A percentile compares a stretch with the other conserved stretches of the same genome.
Evolutionary conservation across 2,329 filamentous ascomycete species (phyloP).

Genomic region (Colletotrichum cereale): DNA sequence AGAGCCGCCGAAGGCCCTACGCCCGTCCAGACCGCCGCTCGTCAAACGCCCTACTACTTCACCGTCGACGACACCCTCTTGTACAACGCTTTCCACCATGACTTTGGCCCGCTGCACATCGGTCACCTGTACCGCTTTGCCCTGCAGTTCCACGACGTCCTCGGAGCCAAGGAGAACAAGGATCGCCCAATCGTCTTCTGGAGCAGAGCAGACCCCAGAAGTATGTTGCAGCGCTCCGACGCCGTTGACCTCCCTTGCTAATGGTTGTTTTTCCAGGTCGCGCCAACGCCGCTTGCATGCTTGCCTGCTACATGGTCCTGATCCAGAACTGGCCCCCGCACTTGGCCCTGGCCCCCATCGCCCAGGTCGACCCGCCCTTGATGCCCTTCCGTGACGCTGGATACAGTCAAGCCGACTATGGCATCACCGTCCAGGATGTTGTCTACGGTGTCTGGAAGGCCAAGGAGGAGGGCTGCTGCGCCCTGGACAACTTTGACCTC

Average conservation of each 20-base stretch:
- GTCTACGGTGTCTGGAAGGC: slow-evolving; percentile 99
- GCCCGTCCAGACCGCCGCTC: slow-evolving; percentile 53
- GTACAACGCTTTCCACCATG: slow-evolving; percentile 98
- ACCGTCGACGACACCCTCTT: slow-evolving; percentile 91
- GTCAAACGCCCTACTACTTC: slow-evolving; percentile 86
- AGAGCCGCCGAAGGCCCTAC: slow-evolving; percentile 67
- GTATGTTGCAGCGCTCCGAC: slow-evolving; percentile 63
- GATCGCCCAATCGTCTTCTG: slow-evolving; percentile 94
- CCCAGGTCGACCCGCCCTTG: slow-evolving; percentile 94
- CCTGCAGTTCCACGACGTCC: slow-evolving; percentile 93
- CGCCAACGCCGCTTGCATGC: slow-evolving; percentile 92
- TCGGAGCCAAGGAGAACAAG: slow-evolving; percentile 91
- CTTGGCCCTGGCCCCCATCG: slow-evolving; percentile 92
- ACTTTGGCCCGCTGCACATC: slow-evolving; percentile 97
- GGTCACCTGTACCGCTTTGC: slow-evolving; percentile 97
- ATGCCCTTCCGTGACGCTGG: slow-evolving; percentile 99
- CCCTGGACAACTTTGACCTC: slow-evolving; percentile 92
- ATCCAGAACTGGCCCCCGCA: slow-evolving; percentile 99
- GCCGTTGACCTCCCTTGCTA: slow-evolving; percentile 43
- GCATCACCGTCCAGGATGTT: slow-evolving; percentile 94
- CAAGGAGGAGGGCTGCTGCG: slow-evolving; percentile 93
- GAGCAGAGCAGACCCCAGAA: slow-evolving; percentile 91
- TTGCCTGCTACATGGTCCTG: slow-evolving; percentile 98
- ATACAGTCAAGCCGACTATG: slow-evolving; percentile 98
- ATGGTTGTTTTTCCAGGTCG: slow-evolving; percentile 70